Percentiles rank a stretch among this genome's conserved stretches.
These are phyloP conservation scores for Mortierella antarctica DNA, from an alignment of 192 early-diverging fungal species.

Conservation along the genomic window DNA sequence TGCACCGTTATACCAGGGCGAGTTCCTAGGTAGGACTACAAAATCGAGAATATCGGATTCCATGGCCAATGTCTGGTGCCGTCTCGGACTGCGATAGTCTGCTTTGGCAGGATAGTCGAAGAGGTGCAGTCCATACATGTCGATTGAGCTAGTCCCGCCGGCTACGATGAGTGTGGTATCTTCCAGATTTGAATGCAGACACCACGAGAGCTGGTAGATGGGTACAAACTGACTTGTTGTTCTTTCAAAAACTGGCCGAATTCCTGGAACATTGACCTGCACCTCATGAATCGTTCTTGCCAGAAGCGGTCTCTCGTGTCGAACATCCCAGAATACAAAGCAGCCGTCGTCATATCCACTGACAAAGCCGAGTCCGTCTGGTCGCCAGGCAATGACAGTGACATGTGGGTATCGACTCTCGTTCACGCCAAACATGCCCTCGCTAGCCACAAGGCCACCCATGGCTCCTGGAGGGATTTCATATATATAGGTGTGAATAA, in stretches of 20 bases:
- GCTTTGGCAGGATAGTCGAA: constrained; percentile 51
- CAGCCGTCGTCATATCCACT: constrained; percentile 58
- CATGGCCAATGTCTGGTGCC: constrained; percentile 54
- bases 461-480: constrained; percentile 40
- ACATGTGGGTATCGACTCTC: constrained; percentile 47
- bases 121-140: constrained; percentile 56
- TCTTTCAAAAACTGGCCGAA: constrained; percentile 18
- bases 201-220: constrained; percentile 61
- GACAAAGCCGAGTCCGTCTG: constrained; percentile 59
- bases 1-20: constrained; percentile 48
- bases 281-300: constrained; percentile 36
- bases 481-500: constrained; percentile 41
- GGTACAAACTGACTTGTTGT: constrained; percentile 41
- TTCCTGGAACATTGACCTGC: constrained; percentile 25
- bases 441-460: constrained; percentile 17
- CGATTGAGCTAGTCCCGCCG: constrained; percentile 52
- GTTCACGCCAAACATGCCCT: constrained; percentile 10
- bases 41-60: constrained; percentile 56
- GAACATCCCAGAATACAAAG: constrained; percentile 60
- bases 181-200: constrained; percentile 22
- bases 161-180: constrained; percentile 58
- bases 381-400: constrained; percentile 59
- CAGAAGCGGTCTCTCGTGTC: constrained; percentile 30
- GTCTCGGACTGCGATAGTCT: constrained; percentile 39
- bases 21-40: constrained; percentile 45